Base-by-base conservation (phyloP, 192 early-diverging fungal species). In the Glomus cerebriforme region DNA sequence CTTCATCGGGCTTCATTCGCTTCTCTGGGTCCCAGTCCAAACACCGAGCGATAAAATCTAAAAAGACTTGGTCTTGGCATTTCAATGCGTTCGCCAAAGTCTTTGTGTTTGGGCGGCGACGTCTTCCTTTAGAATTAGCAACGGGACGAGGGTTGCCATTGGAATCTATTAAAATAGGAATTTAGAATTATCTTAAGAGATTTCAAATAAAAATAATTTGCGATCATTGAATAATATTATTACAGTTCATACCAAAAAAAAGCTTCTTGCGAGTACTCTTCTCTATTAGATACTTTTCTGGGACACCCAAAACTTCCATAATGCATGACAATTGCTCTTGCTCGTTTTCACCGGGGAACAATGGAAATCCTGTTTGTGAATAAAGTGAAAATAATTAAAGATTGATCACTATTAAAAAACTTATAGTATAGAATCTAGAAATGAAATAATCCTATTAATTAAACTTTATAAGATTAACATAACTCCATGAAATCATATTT, bases 291-390 rank as follows among this genome's bases (percentile, higher is more conserved):
- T 88, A 88, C 27, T 84, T 77, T 1, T 89, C 88, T 31, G 97
- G 97, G 17, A 93, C 83, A 17, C 96, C 97, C 60, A 91, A 88
- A 26, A 97, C 86, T 84, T 99, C 96, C 92, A 99, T 95, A 62
- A 99, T 97, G 83, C 96, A 96, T 13, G 93, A 87, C 58, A 99
- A 84, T 82, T 99, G 97, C 77, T 99, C 96, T 75, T 95, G 92
- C 82, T 99, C 97, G 81, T 97, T 97, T 82, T 99, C 97, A 29
- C 97, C 97, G 9, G 97, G 97, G 79, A 99, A 99, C 37, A 99
- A 82, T 34, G 97, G 97, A 77, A 96, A 96, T 17, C 94, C 92
- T 58, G 82, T 37, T 39, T 22, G 0, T 29, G 26, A 9, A 80
- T 81, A 78, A 64, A 43, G 10, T 0, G 4, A 43, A 43, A 43